Evolutionary conservation across 2,329 filamentous ascomycete genomes (phyloP).

Genomic region (Chrysoporthe puriensis): DNA sequence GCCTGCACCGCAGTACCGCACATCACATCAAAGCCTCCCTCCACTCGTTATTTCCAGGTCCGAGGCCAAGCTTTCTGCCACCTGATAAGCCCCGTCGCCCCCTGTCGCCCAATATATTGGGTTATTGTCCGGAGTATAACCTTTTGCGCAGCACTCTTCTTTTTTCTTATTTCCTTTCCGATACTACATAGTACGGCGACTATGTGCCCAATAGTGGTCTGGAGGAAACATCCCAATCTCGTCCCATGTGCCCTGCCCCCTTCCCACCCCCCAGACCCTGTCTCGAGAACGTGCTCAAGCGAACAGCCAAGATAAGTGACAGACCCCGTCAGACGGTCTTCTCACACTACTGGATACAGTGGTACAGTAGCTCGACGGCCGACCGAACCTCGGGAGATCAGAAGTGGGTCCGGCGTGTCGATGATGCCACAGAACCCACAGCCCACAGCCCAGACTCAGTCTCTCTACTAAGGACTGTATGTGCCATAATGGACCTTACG

Average conservation of each 20-base stretch:
- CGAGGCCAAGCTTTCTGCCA: constrained; percentile 12
- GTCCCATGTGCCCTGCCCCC: background rate
- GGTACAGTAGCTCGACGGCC: too few relatives aligned
- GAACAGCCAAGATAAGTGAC: background rate
- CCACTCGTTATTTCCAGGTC: background rate
- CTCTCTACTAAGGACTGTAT: background rate
- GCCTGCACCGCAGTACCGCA: too few relatives aligned
- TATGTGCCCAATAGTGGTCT: too few relatives aligned
- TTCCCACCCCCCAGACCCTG: too few relatives aligned
- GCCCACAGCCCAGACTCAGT: constrained; percentile 4
- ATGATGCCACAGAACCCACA: background rate
- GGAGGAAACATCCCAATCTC: background rate
- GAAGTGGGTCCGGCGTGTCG: background rate
- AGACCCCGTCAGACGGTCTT: background rate
- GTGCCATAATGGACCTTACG: too few relatives aligned
- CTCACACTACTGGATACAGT: background rate
- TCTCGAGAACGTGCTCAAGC: background rate
- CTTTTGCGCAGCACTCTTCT: background rate
- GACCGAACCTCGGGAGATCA: background rate
- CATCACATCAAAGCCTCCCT: background rate
- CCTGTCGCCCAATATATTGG: background rate
- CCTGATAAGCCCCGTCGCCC: background rate
- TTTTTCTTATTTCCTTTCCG: background rate
- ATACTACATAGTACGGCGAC: background rate
- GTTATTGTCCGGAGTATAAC: too few relatives aligned